These are phyloP conservation scores for Inosperma sp. DNA, from an alignment of 768 basidiomycete genomes.

Conservation along the genomic window DNA sequence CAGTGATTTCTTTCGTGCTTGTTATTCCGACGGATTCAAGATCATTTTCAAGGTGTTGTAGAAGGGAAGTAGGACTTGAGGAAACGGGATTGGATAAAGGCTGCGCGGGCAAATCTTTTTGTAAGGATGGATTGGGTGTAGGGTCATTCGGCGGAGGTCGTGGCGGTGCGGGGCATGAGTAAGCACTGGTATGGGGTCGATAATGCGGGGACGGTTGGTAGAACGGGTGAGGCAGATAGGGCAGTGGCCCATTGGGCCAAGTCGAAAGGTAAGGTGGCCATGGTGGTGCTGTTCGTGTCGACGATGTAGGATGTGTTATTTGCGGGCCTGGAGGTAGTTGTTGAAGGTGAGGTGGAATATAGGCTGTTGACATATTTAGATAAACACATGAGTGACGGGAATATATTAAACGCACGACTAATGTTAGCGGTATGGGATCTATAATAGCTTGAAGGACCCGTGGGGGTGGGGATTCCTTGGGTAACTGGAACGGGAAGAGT, in stretches of 20 bases:
- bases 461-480: conserved; percentile 27
- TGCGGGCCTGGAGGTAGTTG: conserved; percentile 4
- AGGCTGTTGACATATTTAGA: conserved; percentile 28
- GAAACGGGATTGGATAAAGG: not conserved
- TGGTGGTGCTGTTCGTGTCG: conserved; percentile 26
- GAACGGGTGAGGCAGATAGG: conserved; percentile 31
- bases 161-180: conserved; percentile 20
- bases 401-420: conserved; percentile 32
- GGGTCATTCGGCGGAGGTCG: conserved; percentile 12
- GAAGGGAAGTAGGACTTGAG: not conserved
- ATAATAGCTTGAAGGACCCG: conserved; percentile 57
- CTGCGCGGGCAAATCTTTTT: not conserved
- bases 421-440: conserved; percentile 54
- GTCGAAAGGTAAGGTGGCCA: conserved; percentile 19
- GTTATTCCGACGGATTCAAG: not conserved
- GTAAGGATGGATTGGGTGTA: not conserved
- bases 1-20: conserved; percentile 16
- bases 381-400: not conserved
- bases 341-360: conserved; percentile 35
- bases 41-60: not conserved
- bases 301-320: conserved; percentile 37
- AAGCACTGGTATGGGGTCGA: conserved; percentile 33
- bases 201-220: conserved; percentile 49
- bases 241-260: conserved; percentile 15
- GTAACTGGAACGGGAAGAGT: conserved; percentile 25